Evolutionary conservation across 2,329 filamentous ascomycete species (phyloP), one percentile per base, ranked within the genome.

Genomic region (Arthrobotrys musiformis): DNA sequence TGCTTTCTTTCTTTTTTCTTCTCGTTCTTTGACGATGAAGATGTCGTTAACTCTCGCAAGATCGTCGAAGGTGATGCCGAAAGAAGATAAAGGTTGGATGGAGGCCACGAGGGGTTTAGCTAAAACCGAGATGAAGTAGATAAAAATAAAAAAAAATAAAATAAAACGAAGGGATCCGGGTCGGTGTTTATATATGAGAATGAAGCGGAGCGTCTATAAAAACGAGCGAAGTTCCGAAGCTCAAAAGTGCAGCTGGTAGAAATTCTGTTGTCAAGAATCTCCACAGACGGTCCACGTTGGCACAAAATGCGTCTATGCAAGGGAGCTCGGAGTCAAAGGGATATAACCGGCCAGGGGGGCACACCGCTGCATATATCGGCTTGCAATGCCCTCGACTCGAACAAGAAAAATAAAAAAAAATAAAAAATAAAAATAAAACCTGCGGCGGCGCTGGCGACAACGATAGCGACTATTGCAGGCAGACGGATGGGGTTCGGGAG

Each of bases 211-310:
- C 62, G 33, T 66, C 30, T 52, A 52, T 24, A 30, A 50, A 54
- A 42, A 37, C 35, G 42, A 40, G 44, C 26, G 28, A 28, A 7
- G 42, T 52, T 50, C 30, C 46, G 63, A 62, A 56, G 54, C 70
- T 68, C 63, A 68, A 75, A 75, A 63, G 63, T 68, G 70, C 70
- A 75, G 63, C 70, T 69, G 70, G 63, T 58, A 28, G 62, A 56
- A 40, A 62, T 68, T 44, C 44, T 61, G 19, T 3, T 26, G 70
- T 42, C 62, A 48, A 44, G 48, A 75, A 75, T 54, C 48, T 46
- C 63, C 63, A 46, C 63, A 54, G 56, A 37, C 46, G 60, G 60
- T 44, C 62, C 70, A 75, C 62, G 63, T 69, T 68, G 70, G 56
- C 63, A 63, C 17, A 56, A 75, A 69, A 56, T 75, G 63, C 63